Percentiles rank a stretch among this genome's conserved stretches.
phyloP scores from a whole-genome alignment of 129 eudicot species.

The Tanacetum coccineum region DNA sequence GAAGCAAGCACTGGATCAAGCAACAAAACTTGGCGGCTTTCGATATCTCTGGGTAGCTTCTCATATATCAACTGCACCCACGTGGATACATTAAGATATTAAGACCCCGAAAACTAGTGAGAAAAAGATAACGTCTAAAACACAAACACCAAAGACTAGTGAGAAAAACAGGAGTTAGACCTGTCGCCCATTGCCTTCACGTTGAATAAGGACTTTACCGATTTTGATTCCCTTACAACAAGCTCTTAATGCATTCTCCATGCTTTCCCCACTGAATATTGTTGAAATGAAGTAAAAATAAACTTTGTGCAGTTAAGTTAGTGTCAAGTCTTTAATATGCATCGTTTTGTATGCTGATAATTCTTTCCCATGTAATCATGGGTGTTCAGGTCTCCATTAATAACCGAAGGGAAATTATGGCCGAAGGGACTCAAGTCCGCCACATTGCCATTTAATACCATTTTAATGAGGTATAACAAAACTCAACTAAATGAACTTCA shows the following conservation, averaged over 20 bases:
- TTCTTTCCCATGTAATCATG: no score
- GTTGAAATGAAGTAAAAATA: not conserved
- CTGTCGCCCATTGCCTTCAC: constrained; percentile 68
- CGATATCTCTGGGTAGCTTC: constrained; percentile 82
- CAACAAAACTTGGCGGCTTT: constrained; percentile 75
- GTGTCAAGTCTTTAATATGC: no score
- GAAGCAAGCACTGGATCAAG: constrained; percentile 96
- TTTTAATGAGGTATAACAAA: no score
- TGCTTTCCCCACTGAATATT: constrained; percentile 80
- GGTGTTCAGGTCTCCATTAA: no score
- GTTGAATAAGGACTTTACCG: constrained; percentile 82
- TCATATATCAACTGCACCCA: constrained; percentile 69
- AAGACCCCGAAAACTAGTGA: not conserved
- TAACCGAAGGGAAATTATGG: no score
- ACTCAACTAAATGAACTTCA: no score
- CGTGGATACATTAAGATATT: constrained; percentile 24
- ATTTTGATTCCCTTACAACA: constrained; percentile 94
- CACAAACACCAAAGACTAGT: not conserved
- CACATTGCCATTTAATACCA: no score
- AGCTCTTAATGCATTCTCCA: constrained; percentile 96
- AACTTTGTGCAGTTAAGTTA: not conserved
- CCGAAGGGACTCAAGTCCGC: no score
- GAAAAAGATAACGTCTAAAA: not conserved
- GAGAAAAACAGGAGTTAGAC: constrained; percentile 22
- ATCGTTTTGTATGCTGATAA: no score